phyloP scores from a whole-genome alignment of 1,284 basidiomycete genomes.

The Trametes hirsuta region DNA sequence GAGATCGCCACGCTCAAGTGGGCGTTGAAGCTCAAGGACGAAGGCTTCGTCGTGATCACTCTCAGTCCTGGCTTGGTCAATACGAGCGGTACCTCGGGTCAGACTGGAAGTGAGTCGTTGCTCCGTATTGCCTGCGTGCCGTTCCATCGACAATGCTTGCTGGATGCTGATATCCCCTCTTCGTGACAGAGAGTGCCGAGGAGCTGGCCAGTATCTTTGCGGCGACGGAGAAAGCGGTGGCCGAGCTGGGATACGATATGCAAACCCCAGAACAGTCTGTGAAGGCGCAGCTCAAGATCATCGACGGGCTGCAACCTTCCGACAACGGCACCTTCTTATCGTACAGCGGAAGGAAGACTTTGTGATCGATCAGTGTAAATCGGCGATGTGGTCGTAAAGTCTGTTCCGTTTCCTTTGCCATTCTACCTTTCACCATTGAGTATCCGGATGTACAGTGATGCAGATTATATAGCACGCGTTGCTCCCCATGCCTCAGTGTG shows the following conservation, averaged over 20 bases:
- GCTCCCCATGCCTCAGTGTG: too few relatives aligned
- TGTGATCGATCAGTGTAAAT: too few relatives aligned
- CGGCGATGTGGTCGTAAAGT: too few relatives aligned
- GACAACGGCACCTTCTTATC: slow-evolving; percentile 30
- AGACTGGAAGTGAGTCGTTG: not conserved
- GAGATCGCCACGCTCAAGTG: slow-evolving; percentile 45
- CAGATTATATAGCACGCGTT: too few relatives aligned
- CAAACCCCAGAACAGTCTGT: slow-evolving; percentile 38
- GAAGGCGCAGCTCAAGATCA: slow-evolving; percentile 32
- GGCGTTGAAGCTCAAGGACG: slow-evolving; percentile 36
- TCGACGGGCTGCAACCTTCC: slow-evolving; percentile 30
- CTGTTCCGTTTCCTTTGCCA: too few relatives aligned
- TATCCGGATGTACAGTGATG: too few relatives aligned
- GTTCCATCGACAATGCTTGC: too few relatives aligned
- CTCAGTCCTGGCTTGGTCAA: slow-evolving; percentile 43
- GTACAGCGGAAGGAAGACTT: not conserved
- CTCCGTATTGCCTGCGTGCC: too few relatives aligned
- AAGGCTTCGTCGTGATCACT: slow-evolving; percentile 42
- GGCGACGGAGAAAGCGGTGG: not conserved
- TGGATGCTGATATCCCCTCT: not conserved
- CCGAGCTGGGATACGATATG: slow-evolving; percentile 3
- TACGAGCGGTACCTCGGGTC: slow-evolving; percentile 18
- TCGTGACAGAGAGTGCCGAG: not conserved
- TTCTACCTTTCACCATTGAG: too few relatives aligned
- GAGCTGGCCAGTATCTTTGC: not conserved